Conservation (phyloP, 2,329 filamentous ascomycete species). For the Claviceps maximensis region DNA sequence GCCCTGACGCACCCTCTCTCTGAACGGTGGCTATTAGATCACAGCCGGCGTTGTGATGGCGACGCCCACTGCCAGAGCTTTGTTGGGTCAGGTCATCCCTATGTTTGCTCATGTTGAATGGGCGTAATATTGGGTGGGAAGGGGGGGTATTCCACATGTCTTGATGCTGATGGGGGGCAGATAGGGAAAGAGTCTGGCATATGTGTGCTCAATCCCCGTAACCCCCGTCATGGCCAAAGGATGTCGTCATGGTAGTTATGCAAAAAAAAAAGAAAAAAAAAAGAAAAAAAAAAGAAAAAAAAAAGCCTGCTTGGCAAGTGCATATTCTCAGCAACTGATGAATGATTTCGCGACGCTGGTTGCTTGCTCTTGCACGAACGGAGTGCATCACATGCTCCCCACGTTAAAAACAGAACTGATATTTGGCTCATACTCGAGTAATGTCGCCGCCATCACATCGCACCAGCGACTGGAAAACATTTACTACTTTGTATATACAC, state of each 20-base stretch:
- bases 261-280: background rate
- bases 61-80: background rate
- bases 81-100: background rate
- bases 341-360: background rate
- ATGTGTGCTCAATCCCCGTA: background rate
- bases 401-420: background rate
- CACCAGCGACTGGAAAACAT: background rate
- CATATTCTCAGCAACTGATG: background rate
- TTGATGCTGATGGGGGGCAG: background rate
- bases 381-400: background rate
- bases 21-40: background rate
- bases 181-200: background rate
- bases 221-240: background rate
- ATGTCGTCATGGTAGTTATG: background rate
- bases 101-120: background rate
- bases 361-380: background rate
- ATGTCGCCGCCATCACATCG: background rate
- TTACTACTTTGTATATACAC: no score
- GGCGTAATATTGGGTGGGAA: background rate
- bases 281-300: background rate
- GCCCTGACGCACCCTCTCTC: background rate
- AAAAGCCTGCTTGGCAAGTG: background rate
- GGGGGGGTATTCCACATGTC: background rate
- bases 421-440: background rate
- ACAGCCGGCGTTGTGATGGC: background rate